Evolutionary conservation across 768 basidiomycete species (phyloP), one percentile per base, ranked within the genome.

Genomic region (Stropharia rugosoannulata): DNA sequence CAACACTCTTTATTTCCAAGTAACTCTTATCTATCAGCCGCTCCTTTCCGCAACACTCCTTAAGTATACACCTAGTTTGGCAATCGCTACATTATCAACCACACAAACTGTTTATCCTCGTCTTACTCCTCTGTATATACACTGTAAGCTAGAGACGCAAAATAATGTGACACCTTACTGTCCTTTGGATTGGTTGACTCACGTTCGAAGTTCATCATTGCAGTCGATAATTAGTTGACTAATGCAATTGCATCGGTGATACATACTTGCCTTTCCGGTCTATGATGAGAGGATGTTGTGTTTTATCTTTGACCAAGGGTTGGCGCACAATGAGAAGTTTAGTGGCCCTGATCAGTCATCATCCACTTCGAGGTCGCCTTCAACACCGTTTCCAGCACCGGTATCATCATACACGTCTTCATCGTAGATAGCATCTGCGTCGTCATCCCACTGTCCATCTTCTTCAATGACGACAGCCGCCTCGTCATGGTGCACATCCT

Each of bases 361-460:
- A 2, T 86, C 83, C 70, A 86, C 78, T 58, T 87, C 88, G 49
- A 90, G 73, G 65, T 90, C 87, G 4, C 85, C 88, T 66, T 89
- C 85, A 1, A 88, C 69, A 9, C 86, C 86, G 8, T 68, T 76
- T 5, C 88, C 88, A 56, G 85, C 84, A 0, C 86, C 88, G 4
- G 72, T 70, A 62, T 89, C 87, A 54, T 88, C 87, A 55, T 85
- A 89, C 5, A 79, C 73, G 15, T 74, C 68, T n/a, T 83, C 83
- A 40, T 82, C 80, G 27, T 66, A 74, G 16, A 75, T 75, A 12
- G 73, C 77, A 42, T 75, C 76, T 22, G 71, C 76, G 37, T 74
- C 69, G 16, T 70, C 70, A 22, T 73, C 76, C 67, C 74, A 75
- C 22, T 62, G 49, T 10, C 62, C 52, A 37, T 71, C 65, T 49